Evolutionary conservation across 2,329 filamentous ascomycete species (phyloP).

Genomic region (Aspergillus clavatus): DNA sequence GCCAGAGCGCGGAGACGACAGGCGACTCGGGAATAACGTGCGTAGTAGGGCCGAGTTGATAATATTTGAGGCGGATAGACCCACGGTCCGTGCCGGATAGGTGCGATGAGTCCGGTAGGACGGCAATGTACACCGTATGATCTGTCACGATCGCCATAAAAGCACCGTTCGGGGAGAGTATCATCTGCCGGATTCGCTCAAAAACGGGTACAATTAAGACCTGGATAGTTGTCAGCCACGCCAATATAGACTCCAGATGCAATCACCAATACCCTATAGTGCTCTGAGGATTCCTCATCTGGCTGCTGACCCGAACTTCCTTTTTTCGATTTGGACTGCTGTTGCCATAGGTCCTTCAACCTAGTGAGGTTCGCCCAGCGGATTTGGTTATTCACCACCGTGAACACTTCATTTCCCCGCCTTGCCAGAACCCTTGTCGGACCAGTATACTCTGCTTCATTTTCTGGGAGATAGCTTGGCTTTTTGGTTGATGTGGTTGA

Average conservation of each 20-base stretch:
- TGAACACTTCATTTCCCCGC: constrained; percentile 81
- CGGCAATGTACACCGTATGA: constrained; percentile 80
- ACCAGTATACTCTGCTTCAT: constrained; percentile 26
- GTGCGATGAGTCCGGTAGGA: constrained; percentile 76
- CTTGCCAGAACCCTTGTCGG: constrained; percentile 65
- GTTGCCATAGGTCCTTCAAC: constrained; percentile 62
- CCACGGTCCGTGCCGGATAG: constrained; percentile 64
- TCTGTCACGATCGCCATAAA: constrained; percentile 81
- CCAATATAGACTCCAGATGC: neutral
- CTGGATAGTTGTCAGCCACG: constrained; percentile 40
- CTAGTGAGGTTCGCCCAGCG: constrained; percentile 82
- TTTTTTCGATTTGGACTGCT: constrained; percentile 33
- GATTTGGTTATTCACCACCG: constrained; percentile 82
- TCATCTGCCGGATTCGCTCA: constrained; percentile 76
- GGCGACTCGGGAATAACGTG: constrained; percentile 83
- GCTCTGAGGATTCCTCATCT: constrained; percentile 32
- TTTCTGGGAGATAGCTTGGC: constrained; percentile 22
- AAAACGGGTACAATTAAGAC: constrained; percentile 72
- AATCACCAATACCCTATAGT: constrained; percentile 25
- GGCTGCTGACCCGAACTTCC: constrained; percentile 14
- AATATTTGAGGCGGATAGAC: constrained; percentile 75
- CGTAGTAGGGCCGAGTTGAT: constrained; percentile 85
- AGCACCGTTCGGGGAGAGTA: constrained; percentile 75
- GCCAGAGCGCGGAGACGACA: constrained; percentile 80
- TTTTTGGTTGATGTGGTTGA: constrained; percentile 46